A percentile compares a stretch with the other conserved stretches of the same genome.
These are phyloP conservation scores for Aspergillus ustus DNA, from an alignment of 2,329 filamentous ascomycete species.

Conservation along the genomic window DNA sequence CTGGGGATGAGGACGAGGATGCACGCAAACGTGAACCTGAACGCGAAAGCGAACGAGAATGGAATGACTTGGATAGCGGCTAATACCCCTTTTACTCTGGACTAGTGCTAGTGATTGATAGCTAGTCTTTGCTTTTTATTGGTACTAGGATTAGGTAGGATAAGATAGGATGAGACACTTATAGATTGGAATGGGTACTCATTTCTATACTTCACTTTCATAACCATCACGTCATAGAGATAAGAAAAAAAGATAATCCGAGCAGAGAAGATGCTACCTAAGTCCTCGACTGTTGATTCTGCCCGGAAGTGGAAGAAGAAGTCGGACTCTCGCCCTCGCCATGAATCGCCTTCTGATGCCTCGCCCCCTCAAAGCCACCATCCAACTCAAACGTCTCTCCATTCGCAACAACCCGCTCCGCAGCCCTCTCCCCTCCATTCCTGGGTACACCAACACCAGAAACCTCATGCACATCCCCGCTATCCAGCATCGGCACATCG, in stretches of 20 bases:
- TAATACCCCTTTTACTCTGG: conserved; percentile 11
- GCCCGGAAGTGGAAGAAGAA: background rate
- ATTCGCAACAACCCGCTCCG: background rate
- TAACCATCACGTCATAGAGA: conserved; percentile 2
- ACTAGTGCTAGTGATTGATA: conserved; percentile 2
- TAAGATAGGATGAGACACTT: background rate
- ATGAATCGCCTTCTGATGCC: conserved; percentile 27
- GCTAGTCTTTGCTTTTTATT: background rate
- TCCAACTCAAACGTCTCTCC: conserved; percentile 27
- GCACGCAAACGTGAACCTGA: conserved; percentile 1
- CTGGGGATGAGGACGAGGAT: background rate
- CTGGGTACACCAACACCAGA: conserved; percentile 17
- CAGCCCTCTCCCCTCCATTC: background rate
- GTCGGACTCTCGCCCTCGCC: background rate
- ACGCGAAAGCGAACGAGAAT: conserved; percentile 4
- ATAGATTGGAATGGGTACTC: background rate
- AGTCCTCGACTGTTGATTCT: background rate
- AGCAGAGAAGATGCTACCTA: background rate
- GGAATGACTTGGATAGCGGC: conserved; percentile 9
- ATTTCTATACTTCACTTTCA: background rate
- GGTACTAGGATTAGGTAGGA: background rate
- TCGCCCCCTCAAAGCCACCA: conserved; percentile 22
- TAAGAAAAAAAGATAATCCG: background rate
- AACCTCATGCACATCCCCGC: conserved; percentile 28
- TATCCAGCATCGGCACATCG: conserved; percentile 31